These are phyloP conservation scores for Helotiales sp. DNA, from an alignment of 2,329 filamentous ascomycete genomes.

Conservation along the genomic window DNA sequence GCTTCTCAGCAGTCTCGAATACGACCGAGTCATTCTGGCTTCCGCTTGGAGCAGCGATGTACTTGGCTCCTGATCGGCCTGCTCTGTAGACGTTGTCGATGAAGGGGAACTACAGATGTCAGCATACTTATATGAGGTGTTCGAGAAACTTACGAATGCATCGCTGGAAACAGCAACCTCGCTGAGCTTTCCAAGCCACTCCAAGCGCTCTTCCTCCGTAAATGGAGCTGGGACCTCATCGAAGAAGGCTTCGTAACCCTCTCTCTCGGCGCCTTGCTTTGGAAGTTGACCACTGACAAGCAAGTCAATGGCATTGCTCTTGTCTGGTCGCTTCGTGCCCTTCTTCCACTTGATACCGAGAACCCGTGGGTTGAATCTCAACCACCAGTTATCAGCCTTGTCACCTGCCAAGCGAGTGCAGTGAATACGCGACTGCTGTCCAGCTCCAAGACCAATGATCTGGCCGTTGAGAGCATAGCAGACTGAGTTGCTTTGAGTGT, in stretches of 20 bases:
- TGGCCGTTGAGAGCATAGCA: conserved; percentile 96
- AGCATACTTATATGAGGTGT: conserved; percentile 14
- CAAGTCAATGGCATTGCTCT: conserved; percentile 97
- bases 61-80: conserved; percentile 87
- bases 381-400: conserved; percentile 99
- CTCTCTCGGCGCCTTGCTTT: conserved; percentile 79
- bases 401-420: conserved; percentile 96
- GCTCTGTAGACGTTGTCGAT: conserved; percentile 97
- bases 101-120: conserved; percentile 81
- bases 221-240: conserved; percentile 86
- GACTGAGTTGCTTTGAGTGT: conserved; percentile 98
- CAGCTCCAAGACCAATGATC: conserved; percentile 90
- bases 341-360: conserved; percentile 95
- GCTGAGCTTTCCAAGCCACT: conserved; percentile 82
- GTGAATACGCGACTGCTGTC: conserved; percentile 97
- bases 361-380: conserved; percentile 93
- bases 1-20: conserved; percentile 87
- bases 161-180: conserved; percentile 90
- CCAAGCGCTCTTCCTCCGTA: conserved; percentile 79
- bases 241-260: conserved; percentile 86
- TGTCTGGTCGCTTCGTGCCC: conserved; percentile 93
- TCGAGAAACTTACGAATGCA: conserved; percentile 75
- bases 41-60: conserved; percentile 90
- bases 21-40: conserved; percentile 85
- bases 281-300: conserved; percentile 91